A percentile compares a stretch with the other conserved stretches of the same genome.
These are phyloP conservation scores for Misopates orontium DNA, from an alignment of 257 asterid genomes.

Conservation along the genomic window DNA sequence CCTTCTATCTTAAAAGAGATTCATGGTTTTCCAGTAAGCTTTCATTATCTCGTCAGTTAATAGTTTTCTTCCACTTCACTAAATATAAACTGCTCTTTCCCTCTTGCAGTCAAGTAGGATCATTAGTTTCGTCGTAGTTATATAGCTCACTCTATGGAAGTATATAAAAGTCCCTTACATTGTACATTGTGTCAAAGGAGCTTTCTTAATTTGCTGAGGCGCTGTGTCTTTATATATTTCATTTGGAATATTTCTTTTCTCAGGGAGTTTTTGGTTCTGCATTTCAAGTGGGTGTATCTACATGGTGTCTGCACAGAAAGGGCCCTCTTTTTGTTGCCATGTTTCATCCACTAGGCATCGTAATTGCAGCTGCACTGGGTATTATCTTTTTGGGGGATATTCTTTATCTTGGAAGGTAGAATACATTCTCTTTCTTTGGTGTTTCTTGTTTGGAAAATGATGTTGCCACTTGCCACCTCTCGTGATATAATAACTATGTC, in stretches of 20 bases:
- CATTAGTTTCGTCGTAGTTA: background rate
- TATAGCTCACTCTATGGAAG: background rate
- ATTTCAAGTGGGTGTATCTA: slow-evolving; percentile 65
- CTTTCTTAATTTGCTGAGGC: background rate
- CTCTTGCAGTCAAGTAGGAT: background rate
- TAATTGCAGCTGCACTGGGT: slow-evolving; percentile 64
- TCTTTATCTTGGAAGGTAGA: slow-evolving; percentile 77
- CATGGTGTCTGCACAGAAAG: slow-evolving; percentile 72
- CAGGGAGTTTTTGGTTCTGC: slow-evolving; percentile 89
- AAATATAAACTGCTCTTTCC: background rate
- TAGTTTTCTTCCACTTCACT: background rate
- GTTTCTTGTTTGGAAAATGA: background rate
- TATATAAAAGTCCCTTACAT: background rate
- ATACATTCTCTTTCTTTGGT: slow-evolving; percentile 13
- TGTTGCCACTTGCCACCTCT: background rate
- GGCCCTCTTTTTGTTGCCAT: slow-evolving; percentile 88
- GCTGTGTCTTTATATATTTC: background rate
- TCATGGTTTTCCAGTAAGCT: background rate
- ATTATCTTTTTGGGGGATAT: slow-evolving; percentile 58
- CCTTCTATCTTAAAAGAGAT: background rate
- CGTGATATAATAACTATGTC: too few relatives aligned
- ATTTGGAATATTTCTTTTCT: background rate
- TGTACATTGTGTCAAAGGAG: background rate
- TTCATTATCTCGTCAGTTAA: background rate
- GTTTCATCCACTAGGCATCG: slow-evolving; percentile 82